Evolutionary conservation across 2,329 filamentous ascomycete genomes (phyloP).

Genomic region (Clonostachys byssicola): DNA sequence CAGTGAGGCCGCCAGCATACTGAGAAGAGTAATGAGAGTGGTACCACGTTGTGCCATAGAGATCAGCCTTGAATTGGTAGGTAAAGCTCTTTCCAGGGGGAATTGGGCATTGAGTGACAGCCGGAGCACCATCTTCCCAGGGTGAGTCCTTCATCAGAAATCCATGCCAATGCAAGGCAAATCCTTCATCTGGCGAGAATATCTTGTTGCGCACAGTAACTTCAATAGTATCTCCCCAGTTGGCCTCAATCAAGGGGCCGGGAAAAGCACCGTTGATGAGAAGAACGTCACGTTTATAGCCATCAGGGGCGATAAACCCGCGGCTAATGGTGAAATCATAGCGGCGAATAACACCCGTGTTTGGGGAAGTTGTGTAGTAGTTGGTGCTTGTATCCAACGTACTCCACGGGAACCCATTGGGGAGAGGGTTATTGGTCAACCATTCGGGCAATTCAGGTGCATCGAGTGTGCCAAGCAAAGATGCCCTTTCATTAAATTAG

Average conservation of each 20-base stretch:
- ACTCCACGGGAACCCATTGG: conserved; percentile 50
- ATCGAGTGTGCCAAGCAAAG: conserved; percentile 30
- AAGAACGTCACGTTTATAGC: conserved; percentile 47
- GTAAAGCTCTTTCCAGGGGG: conserved; percentile 52
- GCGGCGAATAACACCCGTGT: conserved; percentile 48
- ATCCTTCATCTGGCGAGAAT: conserved; percentile 38
- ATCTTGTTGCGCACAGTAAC: conserved; percentile 70
- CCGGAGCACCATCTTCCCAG: conserved; percentile 49
- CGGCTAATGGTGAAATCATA: conserved; percentile 51
- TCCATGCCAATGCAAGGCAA: conserved; percentile 49
- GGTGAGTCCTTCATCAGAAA: conserved; percentile 42
- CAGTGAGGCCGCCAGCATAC: conserved; percentile 55
- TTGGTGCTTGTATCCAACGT: conserved; percentile 36
- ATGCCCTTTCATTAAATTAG: conserved; percentile 18
- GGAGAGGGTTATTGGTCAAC: conserved; percentile 42
- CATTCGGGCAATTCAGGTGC: conserved; percentile 34
- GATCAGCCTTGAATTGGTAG: conserved; percentile 46
- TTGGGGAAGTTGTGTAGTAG: conserved; percentile 41
- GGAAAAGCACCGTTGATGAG: conserved; percentile 64
- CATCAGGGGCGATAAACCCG: conserved; percentile 48
- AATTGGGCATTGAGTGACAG: conserved; percentile 61
- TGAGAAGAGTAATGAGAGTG: conserved; percentile 58
- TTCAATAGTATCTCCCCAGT: conserved; percentile 59
- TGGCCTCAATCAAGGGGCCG: conserved; percentile 60
- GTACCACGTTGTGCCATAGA: conserved; percentile 55